Conservation (phyloP, 2,329 filamentous ascomycete species). For the Achaetomium macrosporum region DNA sequence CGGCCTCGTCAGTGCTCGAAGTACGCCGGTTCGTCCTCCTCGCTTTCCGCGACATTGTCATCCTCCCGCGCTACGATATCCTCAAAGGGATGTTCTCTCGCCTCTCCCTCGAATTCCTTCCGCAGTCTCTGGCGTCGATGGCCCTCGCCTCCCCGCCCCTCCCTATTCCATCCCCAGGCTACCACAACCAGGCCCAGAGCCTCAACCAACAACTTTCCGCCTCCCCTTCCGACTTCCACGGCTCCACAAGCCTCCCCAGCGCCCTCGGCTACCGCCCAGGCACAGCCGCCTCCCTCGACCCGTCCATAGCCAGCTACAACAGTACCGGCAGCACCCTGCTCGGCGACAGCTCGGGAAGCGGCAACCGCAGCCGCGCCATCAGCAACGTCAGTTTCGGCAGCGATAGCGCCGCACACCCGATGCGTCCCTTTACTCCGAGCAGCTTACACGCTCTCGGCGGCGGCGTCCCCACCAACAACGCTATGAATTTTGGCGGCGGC, state of each 20-base stretch:
- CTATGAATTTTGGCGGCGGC: conserved; percentile 9
- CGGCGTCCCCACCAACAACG: conserved; percentile 11
- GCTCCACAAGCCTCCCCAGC: conserved; percentile 33
- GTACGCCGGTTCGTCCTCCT: conserved; percentile 84
- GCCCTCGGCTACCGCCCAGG: conserved; percentile 46
- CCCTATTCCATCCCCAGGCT: conserved; percentile 37
- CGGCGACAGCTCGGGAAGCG: conserved; percentile 50
- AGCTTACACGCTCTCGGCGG: conserved; percentile 30
- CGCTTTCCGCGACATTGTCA: conserved; percentile 81
- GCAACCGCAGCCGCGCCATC: conserved; percentile 69
- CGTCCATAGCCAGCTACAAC: conserved; percentile 70
- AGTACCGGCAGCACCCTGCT: conserved; percentile 74
- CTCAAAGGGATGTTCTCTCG: conserved; percentile 88
- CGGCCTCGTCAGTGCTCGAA: conserved; percentile 59
- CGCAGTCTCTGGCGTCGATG: conserved; percentile 46
- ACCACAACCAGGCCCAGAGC: conserved; percentile 25
- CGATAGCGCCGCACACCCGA: conserved; percentile 30
- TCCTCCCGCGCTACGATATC: conserved; percentile 81
- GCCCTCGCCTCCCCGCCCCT: conserved; percentile 47
- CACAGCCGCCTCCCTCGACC: conserved; percentile 71
- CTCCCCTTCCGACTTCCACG: conserved; percentile 40
- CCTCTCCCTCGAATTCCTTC: conserved; percentile 73
- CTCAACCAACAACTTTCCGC: conserved; percentile 38
- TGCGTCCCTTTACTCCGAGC: conserved; percentile 47
- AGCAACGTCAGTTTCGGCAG: conserved; percentile 71